A percentile compares a stretch with the other conserved stretches of the same genome.
Conservation (phyloP, 2,329 filamentous ascomycete species). For the Xylaria arbuscula region DNA sequence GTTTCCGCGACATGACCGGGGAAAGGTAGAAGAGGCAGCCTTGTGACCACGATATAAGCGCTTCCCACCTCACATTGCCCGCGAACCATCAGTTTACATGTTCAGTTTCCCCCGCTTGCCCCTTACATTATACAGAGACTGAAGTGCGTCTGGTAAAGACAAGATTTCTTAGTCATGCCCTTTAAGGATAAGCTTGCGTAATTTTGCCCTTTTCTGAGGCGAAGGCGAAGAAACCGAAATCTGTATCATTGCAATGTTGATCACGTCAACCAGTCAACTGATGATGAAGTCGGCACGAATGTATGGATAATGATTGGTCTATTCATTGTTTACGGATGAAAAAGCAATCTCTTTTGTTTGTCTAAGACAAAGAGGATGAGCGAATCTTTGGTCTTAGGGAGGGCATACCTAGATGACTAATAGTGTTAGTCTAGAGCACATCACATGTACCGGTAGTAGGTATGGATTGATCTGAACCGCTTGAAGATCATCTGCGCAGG, state of each 20-base stretch:
- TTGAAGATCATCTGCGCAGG: neutral
- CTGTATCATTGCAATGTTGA: constrained; percentile 9
- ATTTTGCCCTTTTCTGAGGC: neutral
- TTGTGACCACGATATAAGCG: constrained; percentile 25
- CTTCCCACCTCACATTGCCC: constrained; percentile 23
- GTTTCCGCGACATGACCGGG: constrained; percentile 6
- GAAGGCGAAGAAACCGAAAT: constrained; percentile 1
- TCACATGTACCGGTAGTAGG: neutral
- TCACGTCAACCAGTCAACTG: neutral
- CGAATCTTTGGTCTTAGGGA: neutral
- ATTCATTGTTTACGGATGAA: constrained; percentile 11
- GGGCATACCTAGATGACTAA: constrained; percentile 10
- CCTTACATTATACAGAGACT: neutral
- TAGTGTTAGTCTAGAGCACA: neutral
- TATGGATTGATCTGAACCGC: neutral
- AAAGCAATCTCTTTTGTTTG: neutral
- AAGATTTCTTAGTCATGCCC: neutral
- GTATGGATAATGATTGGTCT: constrained; percentile 8
- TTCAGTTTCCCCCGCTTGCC: no score
- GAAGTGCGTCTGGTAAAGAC: neutral
- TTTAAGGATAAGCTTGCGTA: neutral
- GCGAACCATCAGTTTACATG: constrained; percentile 11
- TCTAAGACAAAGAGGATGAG: neutral
- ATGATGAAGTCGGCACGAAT: constrained; percentile 7
- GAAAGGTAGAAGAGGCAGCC: constrained; percentile 20